These are phyloP conservation scores for Monosporozyma servazzii DNA, from an alignment of 805 yeast genomes.

Conservation along the genomic window DNA sequence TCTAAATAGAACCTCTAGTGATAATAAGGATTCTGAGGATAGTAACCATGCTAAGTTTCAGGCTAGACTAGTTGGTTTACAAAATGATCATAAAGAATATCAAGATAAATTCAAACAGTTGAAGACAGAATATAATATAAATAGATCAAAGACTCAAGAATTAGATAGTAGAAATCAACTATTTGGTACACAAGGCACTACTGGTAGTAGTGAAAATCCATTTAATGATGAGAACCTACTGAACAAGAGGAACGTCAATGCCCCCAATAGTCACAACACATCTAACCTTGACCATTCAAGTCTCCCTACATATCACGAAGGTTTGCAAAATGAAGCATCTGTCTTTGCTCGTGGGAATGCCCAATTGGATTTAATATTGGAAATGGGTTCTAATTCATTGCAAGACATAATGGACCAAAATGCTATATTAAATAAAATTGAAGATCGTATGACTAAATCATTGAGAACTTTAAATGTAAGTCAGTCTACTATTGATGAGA, in stretches of 20 bases:
- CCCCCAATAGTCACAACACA: constrained; percentile 6
- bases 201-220: constrained; percentile 13
- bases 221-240: constrained; percentile 20
- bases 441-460: constrained; percentile 51
- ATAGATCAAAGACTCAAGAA: constrained; percentile 9
- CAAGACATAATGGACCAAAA: constrained; percentile 84
- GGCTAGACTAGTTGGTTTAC: constrained; percentile 52
- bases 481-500: constrained; percentile 66
- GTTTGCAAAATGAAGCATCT: constrained; percentile 59
- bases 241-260: constrained; percentile 22
- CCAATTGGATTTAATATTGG: constrained; percentile 82
- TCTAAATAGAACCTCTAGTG: constrained; percentile 43
- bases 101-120: constrained; percentile 28
- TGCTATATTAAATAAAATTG: constrained; percentile 55
- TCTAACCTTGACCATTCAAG: not conserved
- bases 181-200: constrained; percentile 7
- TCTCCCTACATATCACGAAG: constrained; percentile 39
- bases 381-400: constrained; percentile 77
- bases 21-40: constrained; percentile 4
- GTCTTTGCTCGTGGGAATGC: constrained; percentile 59
- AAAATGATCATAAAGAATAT: constrained; percentile 29
- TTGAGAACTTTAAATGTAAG: constrained; percentile 81
- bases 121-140: constrained; percentile 22
- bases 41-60: constrained; percentile 36
- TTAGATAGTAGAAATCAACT: constrained; percentile 14